phyloP scores from a whole-genome alignment of 805 yeast species.

The Yarrowia phangngaensis region DNA sequence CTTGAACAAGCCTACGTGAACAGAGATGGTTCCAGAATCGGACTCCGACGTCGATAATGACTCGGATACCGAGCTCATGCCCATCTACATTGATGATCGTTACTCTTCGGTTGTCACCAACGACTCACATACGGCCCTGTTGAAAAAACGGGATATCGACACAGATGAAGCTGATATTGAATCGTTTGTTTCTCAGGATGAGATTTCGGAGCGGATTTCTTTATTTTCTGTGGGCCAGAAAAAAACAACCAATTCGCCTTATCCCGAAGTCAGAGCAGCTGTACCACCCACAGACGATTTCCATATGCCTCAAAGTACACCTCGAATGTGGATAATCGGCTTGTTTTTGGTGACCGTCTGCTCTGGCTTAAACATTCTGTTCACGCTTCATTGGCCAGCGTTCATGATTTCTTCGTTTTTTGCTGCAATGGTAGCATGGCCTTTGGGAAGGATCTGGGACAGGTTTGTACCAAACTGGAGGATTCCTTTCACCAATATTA shows the following conservation, averaged over 20 bases:
- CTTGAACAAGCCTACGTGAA: no score
- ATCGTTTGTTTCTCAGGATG: background rate
- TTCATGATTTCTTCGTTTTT: slow-evolving; percentile 52
- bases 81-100: slow-evolving; percentile 23
- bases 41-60: no score
- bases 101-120: background rate
- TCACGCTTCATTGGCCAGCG: slow-evolving; percentile 56
- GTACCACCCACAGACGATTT: slow-evolving; percentile 59
- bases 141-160: slow-evolving; percentile 1
- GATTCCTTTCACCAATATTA: slow-evolving; percentile 35
- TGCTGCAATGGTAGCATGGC: slow-evolving; percentile 60
- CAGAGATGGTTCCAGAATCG: no score
- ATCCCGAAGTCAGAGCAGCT: slow-evolving; percentile 64
- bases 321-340: slow-evolving; percentile 55
- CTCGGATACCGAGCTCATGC: slow-evolving; percentile 13
- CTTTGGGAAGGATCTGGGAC: slow-evolving; percentile 55
- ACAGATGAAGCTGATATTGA: background rate
- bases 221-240: background rate
- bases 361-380: slow-evolving; percentile 56
- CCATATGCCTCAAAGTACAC: slow-evolving; percentile 48
- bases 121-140: background rate
- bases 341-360: slow-evolving; percentile 54
- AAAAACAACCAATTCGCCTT: slow-evolving; percentile 46
- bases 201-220: background rate
- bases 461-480: slow-evolving; percentile 38